Evolutionary conservation across 1,139 yeast species (phyloP), one percentile per base, ranked within the genome.

Genomic region (Yamadazyma membranifaciens): DNA sequence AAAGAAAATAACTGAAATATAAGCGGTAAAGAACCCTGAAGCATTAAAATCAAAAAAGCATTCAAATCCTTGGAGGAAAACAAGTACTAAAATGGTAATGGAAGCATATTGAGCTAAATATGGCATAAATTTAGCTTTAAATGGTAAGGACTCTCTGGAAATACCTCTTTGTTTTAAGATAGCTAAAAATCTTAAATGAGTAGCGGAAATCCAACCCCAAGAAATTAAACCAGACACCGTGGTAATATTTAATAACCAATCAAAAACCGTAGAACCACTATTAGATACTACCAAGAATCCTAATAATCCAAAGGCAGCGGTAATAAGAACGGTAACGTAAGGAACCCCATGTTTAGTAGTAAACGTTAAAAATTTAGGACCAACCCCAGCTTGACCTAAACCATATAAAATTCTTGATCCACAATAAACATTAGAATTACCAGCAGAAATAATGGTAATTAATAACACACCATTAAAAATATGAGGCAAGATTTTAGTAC

Each of bases 201-300:
- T 72, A 39, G 75, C 60, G 6, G 83, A 73, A 45, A 84, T 83
- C 62, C 80, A 76, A 41, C 82, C 75, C 92, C 92, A 84, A 7
- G 87, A 75, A 49, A 83, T 80, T 52, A 83, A 71, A 38, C 91
- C 91, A 5, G 89, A 81, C 36, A 84, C 83, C 17, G 88, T 86
- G 28, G 88, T 77, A 50, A 91, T 81, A 63, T 87, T 87, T 51
- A 88, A 75, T 48, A 91, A 76, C 91, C 96, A 91, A 51, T 75
- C 66, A 67, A 89, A 91, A 9, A 89, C 97, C 12, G 75, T 69
- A 26, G 69, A 67, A 39, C 95, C 94, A 41, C 69, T 62, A 14
- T 73, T 62, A 27, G 84, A 75, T 44, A 80, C 70, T 31, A 83
- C 87, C 71, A 91, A 72, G 60, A 80, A 83, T 1, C 89, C 89